Base-by-base conservation (phyloP, 2,329 filamentous ascomycete species). In the Claviceps sp. region DNA sequence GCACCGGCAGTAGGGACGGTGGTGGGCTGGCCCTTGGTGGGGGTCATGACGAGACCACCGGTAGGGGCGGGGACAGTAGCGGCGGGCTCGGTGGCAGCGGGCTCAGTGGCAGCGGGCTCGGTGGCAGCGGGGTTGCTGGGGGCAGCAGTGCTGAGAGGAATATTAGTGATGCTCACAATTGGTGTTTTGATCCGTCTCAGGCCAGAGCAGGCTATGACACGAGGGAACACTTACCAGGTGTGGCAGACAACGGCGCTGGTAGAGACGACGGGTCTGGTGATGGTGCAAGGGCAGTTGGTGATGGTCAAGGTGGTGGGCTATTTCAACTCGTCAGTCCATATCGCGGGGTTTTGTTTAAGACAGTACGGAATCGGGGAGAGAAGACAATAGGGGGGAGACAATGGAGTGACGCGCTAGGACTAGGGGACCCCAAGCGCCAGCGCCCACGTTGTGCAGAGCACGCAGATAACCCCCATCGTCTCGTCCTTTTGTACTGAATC, bases 261-360 rank as follows among this genome's bases (percentile, higher is more conserved):
- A 66, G 70, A 74, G 64, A 70, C 68, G 60, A 81, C 70, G 51
- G 79, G 77, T 72, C 75, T 77, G 71, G 73, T 76, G 69, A 81
- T 64, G 64, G 79, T 87, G 81, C 81, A 85, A 61, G 82, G 78
- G 77, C 83, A 85, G 75, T 84, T 73, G 61, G 80, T 80, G 75
- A 86, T 78, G 72, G 82, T 86, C 68, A 85, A 69, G 66, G 80
- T 83, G 66, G 81, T 83, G 65, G 82, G 70, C 77, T 80, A 50
- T 17, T 48, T 26, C 10, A 19, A 14, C 22, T 22, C 19, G 48
- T 54, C 38, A 51, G 45, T 40, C 13, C 38, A 40, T 11, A 10
- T 34, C 30, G 30, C 30, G 38, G 38, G 14, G 0, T 16, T 39
- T 40, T n/a, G 14, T n/a, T n/a, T 40, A 4, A 40, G 13, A 16